These are phyloP conservation scores for Penicillium egyptiacum DNA, from an alignment of 495 filamentous ascomycete species.

Conservation along the genomic window DNA sequence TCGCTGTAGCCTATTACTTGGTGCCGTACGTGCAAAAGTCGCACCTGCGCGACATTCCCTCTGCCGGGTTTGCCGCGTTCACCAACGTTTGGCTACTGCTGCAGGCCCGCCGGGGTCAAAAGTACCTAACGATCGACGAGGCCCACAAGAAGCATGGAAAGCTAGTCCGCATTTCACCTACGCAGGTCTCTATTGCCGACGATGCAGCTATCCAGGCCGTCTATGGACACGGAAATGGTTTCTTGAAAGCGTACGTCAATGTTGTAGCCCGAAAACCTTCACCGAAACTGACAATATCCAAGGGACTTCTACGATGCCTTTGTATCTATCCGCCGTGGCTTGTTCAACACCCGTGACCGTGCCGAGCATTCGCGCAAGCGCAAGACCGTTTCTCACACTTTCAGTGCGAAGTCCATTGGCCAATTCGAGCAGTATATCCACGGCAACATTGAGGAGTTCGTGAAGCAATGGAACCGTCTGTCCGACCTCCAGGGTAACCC, in stretches of 20 bases:
- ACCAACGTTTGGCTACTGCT: constrained; percentile 77
- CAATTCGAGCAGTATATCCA: constrained; percentile 92
- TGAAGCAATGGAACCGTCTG: constrained; percentile 68
- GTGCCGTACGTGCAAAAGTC: constrained; percentile 68
- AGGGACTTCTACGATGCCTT: constrained; percentile 90
- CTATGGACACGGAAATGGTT: constrained; percentile 70
- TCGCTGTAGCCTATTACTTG: constrained; percentile 61
- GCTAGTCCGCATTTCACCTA: constrained; percentile 59
- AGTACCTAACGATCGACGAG: constrained; percentile 67
- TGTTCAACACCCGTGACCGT: constrained; percentile 89
- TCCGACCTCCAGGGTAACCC: constrained; percentile 44
- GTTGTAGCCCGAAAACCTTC: background rate
- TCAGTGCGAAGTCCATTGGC: constrained; percentile 74
- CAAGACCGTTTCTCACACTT: constrained; percentile 85
- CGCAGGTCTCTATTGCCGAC: constrained; percentile 61
- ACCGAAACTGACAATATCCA: background rate
- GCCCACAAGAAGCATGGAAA: constrained; percentile 70
- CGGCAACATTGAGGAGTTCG: constrained; percentile 72
- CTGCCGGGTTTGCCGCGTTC: constrained; percentile 65
- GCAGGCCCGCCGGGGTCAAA: constrained; percentile 63
- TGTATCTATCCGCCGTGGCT: constrained; percentile 78
- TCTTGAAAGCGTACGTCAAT: constrained; percentile 64
- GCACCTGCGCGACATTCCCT: constrained; percentile 63
- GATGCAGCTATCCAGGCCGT: constrained; percentile 55
- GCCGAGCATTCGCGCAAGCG: constrained; percentile 85